Evolutionary conservation across 169 alveolate genomes (phyloP).

Genomic region (Eimeria brunetti): DNA sequence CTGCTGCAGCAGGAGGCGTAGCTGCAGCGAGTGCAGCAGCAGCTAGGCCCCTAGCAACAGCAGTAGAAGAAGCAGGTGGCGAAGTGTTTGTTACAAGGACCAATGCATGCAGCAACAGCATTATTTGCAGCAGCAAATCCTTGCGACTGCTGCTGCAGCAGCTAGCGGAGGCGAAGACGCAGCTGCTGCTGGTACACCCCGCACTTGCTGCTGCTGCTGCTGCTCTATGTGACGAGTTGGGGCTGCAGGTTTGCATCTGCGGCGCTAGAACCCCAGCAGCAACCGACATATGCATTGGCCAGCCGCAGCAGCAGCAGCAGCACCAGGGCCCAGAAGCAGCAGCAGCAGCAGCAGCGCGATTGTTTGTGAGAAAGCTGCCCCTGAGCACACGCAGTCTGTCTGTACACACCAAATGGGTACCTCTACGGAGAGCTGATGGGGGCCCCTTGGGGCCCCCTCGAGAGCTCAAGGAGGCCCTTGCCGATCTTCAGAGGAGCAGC

Average conservation of each 20-base stretch:
- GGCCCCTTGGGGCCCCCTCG: conserved; percentile 21
- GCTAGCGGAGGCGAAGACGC: conserved; percentile 46
- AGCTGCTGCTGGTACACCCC: conserved; percentile 62
- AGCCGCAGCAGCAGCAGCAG: conserved; percentile 64
- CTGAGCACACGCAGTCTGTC: conserved; percentile 19
- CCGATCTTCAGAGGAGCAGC: conserved; percentile 6
- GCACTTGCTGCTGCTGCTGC: conserved; percentile 66
- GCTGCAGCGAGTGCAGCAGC: conserved; percentile 61
- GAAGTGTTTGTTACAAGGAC: conserved; percentile 20
- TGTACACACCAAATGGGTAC: conserved; percentile 38
- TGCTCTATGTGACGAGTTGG: conserved; percentile 14
- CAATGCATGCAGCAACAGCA: conserved; percentile 20
- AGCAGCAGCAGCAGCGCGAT: conserved; percentile 3
- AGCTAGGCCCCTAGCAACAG: conserved; percentile 64
- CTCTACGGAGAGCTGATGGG: conserved; percentile 36
- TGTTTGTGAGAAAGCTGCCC: conserved; percentile 24
- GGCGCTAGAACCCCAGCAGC: conserved; percentile 20
- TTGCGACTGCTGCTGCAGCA: conserved; percentile 72
- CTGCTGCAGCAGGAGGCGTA: conserved; percentile 68
- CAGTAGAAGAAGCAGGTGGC: conserved; percentile 44
- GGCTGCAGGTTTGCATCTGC: conserved; percentile 54
- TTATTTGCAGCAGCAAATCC: conserved; percentile 32
- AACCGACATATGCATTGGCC: conserved; percentile 1
- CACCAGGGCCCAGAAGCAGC: conserved; percentile 28
- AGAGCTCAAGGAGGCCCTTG: conserved; percentile 61